Evolutionary conservation across 2,329 filamentous ascomycete species (phyloP), one percentile per base, ranked within the genome.

Genomic region (Tricladium varicosporioides): DNA sequence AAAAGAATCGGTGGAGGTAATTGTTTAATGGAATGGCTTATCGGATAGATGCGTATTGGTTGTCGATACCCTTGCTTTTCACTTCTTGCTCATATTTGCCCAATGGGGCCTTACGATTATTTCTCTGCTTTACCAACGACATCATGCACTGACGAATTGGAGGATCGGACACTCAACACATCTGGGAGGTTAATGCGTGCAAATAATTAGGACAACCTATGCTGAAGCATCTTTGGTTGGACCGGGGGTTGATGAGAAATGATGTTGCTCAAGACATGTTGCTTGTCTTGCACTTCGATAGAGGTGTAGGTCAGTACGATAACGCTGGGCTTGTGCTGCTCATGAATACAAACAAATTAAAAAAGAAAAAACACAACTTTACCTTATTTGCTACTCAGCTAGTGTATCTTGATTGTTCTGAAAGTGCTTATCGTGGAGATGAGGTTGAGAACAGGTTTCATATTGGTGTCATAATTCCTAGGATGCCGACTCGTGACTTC

Each of bases 31-130:
- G 48, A 36, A 36, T 49, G 44, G 15, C 31, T 48, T 44, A 32
- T 48, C 47, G 57, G 55, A 55, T 54, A 47, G 56, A 51, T 57
- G 51, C 47, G 44, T 44, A 36, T 44, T 56, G 54, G 55, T 51
- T 51, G 56, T 54, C 57, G 59, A 66, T 67, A 68, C 65, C 65
- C 66, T 59, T 63, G 45, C 51, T 54, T 61, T 63, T 60, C 33
- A 46, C 48, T 67, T 64, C 60, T 64, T 67, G 63, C 58, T 58
- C 51, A 67, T 65, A 67, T 58, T 67, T 67, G 42, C 46, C 56
- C 59, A 43, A 32, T 3, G 9, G 22, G 53, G 58, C 49, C 47
- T 54, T 50, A 48, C 44, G 47, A 54, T 18, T 57, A 46, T 61
- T 18, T 53, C 14, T 53, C 52, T 45, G 22, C 16, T 45, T 54